Evolutionary conservation across 2,329 filamentous ascomycete species (phyloP).

Genomic region (Colletotrichum liaoningense): DNA sequence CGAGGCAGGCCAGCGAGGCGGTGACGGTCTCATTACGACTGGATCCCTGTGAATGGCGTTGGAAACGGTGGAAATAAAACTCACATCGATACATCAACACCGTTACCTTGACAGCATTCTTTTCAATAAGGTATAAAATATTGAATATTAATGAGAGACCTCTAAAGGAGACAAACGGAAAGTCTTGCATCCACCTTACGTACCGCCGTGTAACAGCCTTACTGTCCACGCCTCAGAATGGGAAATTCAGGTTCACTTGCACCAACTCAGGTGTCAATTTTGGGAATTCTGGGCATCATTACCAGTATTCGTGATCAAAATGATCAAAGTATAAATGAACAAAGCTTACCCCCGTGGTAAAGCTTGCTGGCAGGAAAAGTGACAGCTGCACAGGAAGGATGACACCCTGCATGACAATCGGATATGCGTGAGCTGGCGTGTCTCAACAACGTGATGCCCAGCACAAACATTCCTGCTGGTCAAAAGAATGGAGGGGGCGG

Average conservation of each 20-base stretch:
- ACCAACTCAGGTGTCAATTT: background rate
- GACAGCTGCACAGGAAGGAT: background rate
- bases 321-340: background rate
- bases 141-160: too few relatives aligned
- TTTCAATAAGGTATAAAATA: too few relatives aligned
- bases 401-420: slow-evolving; percentile 4
- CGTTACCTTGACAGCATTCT: too few relatives aligned
- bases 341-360: background rate
- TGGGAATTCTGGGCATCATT: background rate
- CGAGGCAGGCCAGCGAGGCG: too few relatives aligned
- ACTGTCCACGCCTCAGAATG: background rate
- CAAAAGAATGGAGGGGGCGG: background rate
- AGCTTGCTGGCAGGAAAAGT: background rate
- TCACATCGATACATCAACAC: too few relatives aligned
- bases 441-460: slow-evolving; percentile 28
- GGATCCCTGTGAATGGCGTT: background rate
- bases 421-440: slow-evolving; percentile 13
- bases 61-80: background rate
- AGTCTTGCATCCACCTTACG: background rate
- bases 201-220: background rate
- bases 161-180: background rate
- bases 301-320: background rate
- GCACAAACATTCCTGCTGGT: background rate
- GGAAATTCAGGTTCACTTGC: background rate
- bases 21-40: background rate